phyloP scores from a whole-genome alignment of 208 protist genomes.

The Trypanosoma boissoni region DNA sequence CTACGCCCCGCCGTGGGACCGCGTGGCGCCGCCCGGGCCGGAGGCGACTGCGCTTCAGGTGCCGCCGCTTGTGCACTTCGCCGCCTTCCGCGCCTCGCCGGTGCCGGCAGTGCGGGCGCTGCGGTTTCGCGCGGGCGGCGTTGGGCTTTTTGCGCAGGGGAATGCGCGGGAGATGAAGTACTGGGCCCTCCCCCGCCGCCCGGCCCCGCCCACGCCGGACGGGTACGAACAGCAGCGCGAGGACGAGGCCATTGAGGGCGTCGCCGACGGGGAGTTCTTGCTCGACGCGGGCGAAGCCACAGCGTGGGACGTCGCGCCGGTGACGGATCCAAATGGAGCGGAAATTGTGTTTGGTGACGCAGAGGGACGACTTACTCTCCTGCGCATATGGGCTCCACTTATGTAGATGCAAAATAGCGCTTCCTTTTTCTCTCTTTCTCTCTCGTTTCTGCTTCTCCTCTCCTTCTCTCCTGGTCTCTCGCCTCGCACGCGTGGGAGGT shows the following conservation, averaged over 20 bases:
- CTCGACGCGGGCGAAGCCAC: conserved; percentile 13
- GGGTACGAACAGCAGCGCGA: conserved; percentile 2
- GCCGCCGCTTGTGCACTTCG: conserved; percentile 14
- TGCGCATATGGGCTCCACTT: conserved; percentile 46
- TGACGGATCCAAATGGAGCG: conserved; percentile 3
- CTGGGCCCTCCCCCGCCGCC: conserved; percentile 16
- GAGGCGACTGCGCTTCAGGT: conserved; percentile 3
- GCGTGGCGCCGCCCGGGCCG: not conserved
- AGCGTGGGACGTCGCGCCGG: conserved; percentile 24
- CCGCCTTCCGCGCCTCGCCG: conserved; percentile 13
- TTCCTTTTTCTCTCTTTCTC: too few species aligned
- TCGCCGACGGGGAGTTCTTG: conserved; percentile 30
- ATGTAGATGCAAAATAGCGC: conserved; percentile 16
- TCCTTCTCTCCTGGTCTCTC: too few species aligned
- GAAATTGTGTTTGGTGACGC: conserved; percentile 60
- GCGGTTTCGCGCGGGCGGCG: conserved; percentile 11
- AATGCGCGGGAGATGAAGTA: conserved; percentile 21
- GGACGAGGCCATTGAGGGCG: conserved; percentile 21
- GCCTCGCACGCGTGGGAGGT: too few species aligned
- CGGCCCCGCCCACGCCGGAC: not conserved
- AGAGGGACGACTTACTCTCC: conserved; percentile 44
- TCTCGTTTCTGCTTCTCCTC: too few species aligned
- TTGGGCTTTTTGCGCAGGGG: conserved; percentile 24
- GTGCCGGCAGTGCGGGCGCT: conserved; percentile 10
- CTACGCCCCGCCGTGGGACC: conserved; percentile 8